A percentile compares a stretch with the other conserved stretches of the same genome.
These are phyloP conservation scores for Arthrinium puccinioides DNA, from an alignment of 2,329 filamentous ascomycete genomes.

Conservation along the genomic window DNA sequence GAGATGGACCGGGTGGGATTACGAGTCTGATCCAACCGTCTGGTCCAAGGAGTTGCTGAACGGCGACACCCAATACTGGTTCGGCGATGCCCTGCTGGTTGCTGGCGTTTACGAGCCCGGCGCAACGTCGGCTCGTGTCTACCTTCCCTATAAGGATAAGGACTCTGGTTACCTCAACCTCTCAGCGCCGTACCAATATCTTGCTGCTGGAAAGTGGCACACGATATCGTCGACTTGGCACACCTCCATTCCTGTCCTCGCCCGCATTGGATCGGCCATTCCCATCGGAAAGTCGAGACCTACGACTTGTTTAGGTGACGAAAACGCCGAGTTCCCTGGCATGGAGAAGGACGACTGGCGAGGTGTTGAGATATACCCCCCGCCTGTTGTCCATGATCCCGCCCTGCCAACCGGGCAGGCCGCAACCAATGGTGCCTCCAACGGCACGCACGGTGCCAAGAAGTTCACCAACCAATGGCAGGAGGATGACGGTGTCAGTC, in stretches of 20 bases:
- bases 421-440: not conserved
- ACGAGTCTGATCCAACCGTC: slow-evolving; percentile 57
- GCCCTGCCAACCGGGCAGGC: slow-evolving; percentile 6
- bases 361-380: slow-evolving; percentile 35
- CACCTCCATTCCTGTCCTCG: slow-evolving; percentile 30
- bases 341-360: slow-evolving; percentile 34
- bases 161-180: slow-evolving; percentile 56
- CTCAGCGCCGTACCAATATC: slow-evolving; percentile 52
- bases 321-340: slow-evolving; percentile 28
- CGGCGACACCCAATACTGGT: slow-evolving; percentile 67
- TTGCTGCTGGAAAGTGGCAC: slow-evolving; percentile 34
- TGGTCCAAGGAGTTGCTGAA: slow-evolving; percentile 54
- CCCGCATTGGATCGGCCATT: slow-evolving; percentile 30
- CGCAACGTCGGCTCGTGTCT: slow-evolving; percentile 45
- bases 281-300: slow-evolving; percentile 27
- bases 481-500: slow-evolving; percentile 24
- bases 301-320: slow-evolving; percentile 26
- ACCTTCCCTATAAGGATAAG: slow-evolving; percentile 45
- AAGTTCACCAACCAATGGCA: slow-evolving; percentile 19
- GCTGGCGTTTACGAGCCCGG: slow-evolving; percentile 61
- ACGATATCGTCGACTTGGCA: slow-evolving; percentile 34
- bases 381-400: slow-evolving; percentile 10
- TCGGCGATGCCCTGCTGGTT: slow-evolving; percentile 58
- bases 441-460: not conserved
- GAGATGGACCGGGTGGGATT: slow-evolving; percentile 68